Evolutionary conservation across 139 green algal genomes (phyloP).

Genomic region (Zygnema cylindricum): DNA sequence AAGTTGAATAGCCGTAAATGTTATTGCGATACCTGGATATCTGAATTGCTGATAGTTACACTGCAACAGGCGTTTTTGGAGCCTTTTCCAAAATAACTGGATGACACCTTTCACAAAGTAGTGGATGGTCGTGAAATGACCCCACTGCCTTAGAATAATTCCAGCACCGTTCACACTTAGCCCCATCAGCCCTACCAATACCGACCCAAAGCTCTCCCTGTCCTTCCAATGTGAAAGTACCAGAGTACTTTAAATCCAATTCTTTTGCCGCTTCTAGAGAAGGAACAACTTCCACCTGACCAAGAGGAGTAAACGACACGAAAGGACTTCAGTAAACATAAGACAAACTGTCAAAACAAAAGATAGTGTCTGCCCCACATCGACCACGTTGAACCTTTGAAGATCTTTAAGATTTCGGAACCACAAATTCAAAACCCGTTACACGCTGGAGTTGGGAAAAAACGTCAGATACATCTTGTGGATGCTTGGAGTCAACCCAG

Average conservation of each 20-base stretch:
- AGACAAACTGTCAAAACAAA: background rate
- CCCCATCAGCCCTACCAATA: constrained; percentile 78
- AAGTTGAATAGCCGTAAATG: no score
- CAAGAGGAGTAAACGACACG: background rate
- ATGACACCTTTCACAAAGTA: constrained; percentile 89
- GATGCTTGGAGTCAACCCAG: no score
- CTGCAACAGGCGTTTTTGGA: constrained; percentile 22
- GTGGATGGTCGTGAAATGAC: constrained; percentile 67
- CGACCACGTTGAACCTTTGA: background rate
- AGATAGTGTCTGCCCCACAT: background rate
- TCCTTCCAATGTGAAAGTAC: constrained; percentile 25
- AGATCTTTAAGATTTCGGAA: no score
- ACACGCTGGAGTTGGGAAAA: no score
- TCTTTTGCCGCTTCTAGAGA: constrained; percentile 20
- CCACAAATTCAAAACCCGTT: no score
- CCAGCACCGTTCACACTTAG: constrained; percentile 95
- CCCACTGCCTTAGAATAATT: constrained; percentile 83
- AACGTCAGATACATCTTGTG: no score
- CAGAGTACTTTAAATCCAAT: constrained; percentile 6
- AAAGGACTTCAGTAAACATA: background rate
- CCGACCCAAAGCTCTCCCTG: constrained; percentile 77
- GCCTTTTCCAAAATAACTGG: constrained; percentile 73
- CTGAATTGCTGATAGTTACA: background rate
- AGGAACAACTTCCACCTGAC: constrained; percentile 32
- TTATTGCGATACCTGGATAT: no score